These are phyloP conservation scores for Sphagnum fallax DNA, from an alignment of 228 moss, liverwort and hornwort species.

Conservation along the genomic window DNA sequence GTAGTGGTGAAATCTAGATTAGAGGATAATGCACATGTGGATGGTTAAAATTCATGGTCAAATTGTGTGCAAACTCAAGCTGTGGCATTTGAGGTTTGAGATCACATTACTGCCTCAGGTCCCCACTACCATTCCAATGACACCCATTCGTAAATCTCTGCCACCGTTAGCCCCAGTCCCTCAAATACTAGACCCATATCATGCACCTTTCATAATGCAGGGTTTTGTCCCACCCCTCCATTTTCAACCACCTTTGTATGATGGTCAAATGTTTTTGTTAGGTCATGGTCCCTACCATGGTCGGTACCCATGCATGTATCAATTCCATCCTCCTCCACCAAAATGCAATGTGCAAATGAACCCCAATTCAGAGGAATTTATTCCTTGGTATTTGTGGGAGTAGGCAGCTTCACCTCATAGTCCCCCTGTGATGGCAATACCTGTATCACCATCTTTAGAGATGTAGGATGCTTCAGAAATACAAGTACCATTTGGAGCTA, in stretches of 20 bases:
- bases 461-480: not conserved
- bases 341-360: constrained; percentile 45
- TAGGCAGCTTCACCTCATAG: constrained; percentile 5
- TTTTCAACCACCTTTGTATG: not conserved
- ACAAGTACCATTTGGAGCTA: no score
- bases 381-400: constrained; percentile 41
- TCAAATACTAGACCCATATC: constrained; percentile 17
- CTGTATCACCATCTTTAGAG: constrained; percentile 1
- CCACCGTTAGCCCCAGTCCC: constrained; percentile 33
- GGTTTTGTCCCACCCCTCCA: constrained; percentile 14
- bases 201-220: constrained; percentile 18
- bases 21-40: no score
- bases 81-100: no score
- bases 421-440: constrained; percentile 6
- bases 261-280: constrained; percentile 4
- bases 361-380: constrained; percentile 53
- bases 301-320: not conserved
- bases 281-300: not conserved
- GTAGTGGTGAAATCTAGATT: no score
- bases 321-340: constrained; percentile 19
- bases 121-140: constrained; percentile 46
- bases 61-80: no score
- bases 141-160: constrained; percentile 46
- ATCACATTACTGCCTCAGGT: constrained; percentile 15
- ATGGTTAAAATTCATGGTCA: no score